Evolutionary conservation across 371 early-diverging fungal genomes (phyloP).

Genomic region (Mucor indicus): DNA sequence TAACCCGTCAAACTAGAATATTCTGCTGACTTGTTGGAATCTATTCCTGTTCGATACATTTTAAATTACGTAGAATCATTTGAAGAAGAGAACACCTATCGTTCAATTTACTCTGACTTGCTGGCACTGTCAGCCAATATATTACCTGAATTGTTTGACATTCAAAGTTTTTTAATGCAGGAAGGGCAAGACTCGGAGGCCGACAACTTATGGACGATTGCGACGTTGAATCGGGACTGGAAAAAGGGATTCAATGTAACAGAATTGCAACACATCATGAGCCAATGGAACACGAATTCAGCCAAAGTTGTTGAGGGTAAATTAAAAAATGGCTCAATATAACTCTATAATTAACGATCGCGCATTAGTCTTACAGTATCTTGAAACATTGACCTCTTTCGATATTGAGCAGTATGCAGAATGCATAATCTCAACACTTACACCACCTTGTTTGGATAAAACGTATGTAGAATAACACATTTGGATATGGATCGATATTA

Average conservation of each 20-base stretch:
- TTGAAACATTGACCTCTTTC: slow-evolving; percentile 11
- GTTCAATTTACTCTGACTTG: slow-evolving; percentile 42
- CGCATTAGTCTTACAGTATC: slow-evolving; percentile 8
- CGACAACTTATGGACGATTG: slow-evolving; percentile 11
- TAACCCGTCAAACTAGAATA: slow-evolving; percentile 21
- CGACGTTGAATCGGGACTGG: slow-evolving; percentile 1
- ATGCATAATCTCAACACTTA: slow-evolving; percentile 14
- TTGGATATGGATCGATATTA: neutral
- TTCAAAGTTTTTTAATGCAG: slow-evolving; percentile 33
- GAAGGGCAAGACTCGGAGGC: slow-evolving; percentile 34
- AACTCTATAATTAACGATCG: neutral
- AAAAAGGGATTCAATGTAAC: neutral
- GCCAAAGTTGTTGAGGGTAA: slow-evolving; percentile 5
- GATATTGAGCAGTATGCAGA: slow-evolving; percentile 11
- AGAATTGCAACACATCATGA: slow-evolving; percentile 2
- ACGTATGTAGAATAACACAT: no score
- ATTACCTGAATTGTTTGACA: slow-evolving; percentile 52
- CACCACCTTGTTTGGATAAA: slow-evolving; percentile 23
- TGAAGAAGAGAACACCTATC: slow-evolving; percentile 28
- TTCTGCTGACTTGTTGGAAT: slow-evolving; percentile 26
- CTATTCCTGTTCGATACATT: slow-evolving; percentile 41
- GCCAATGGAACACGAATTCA: slow-evolving; percentile 13
- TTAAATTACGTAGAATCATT: slow-evolving; percentile 35
- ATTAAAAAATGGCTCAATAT: neutral
- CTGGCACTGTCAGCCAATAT: slow-evolving; percentile 38